Evolutionary conservation across 2,329 filamentous ascomycete genomes (phyloP).

Genomic region (Apiospora kogelbergensis): DNA sequence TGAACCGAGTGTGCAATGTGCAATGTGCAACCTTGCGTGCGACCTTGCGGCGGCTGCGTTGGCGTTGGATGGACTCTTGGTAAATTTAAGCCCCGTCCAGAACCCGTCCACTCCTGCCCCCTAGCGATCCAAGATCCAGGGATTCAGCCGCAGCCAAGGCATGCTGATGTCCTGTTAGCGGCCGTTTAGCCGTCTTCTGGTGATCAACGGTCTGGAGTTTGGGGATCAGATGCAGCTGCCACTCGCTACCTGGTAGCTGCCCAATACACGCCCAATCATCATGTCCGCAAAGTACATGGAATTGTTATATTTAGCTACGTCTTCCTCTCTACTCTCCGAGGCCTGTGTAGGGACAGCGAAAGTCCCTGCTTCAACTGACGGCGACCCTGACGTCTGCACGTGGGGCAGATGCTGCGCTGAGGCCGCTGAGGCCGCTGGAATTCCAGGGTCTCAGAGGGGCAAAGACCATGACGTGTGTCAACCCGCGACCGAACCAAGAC

Average conservation of each 20-base stretch:
- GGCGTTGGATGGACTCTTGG: neutral
- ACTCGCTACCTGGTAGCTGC: too few species aligned
- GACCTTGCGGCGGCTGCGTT: neutral
- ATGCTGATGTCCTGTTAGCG: neutral
- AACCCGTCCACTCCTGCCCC: neutral
- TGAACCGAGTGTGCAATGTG: neutral
- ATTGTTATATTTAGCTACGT: too few species aligned
- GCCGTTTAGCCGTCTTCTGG: neutral
- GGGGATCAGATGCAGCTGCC: neutral
- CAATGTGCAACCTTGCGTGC: too few species aligned
- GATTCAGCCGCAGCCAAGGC: constrained; percentile 7
- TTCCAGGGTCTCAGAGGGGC: neutral
- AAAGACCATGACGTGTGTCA: neutral
- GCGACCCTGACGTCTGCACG: neutral
- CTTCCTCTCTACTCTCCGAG: too few species aligned
- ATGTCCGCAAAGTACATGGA: too few species aligned
- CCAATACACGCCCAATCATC: neutral
- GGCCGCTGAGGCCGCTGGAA: neutral
- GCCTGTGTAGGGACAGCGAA: too few species aligned
- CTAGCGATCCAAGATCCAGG: neutral
- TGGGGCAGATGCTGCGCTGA: neutral
- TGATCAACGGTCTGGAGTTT: neutral
- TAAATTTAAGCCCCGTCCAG: neutral
- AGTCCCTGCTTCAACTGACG: neutral
- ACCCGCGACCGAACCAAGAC: neutral